phyloP scores from a whole-genome alignment of 768 basidiomycete species.

The Cyathus striatus region DNA sequence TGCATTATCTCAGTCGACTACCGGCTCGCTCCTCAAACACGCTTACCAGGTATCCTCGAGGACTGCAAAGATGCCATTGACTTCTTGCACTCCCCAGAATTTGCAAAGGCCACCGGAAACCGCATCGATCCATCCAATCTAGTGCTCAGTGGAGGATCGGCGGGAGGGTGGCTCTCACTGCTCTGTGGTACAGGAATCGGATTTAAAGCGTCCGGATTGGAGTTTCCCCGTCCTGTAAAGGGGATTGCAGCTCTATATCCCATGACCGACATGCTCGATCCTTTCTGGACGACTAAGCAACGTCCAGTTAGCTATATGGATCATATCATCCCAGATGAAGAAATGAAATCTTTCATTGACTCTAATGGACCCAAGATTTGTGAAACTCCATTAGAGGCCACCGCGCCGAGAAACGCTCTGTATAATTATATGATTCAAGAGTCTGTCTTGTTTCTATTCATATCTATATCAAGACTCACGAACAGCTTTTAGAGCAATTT shows the following conservation, averaged over 20 bases:
- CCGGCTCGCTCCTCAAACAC: conserved; percentile 30
- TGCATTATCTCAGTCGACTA: conserved; percentile 28
- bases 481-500: conserved; percentile 16
- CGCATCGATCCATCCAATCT: conserved; percentile 24
- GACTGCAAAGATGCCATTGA: conserved; percentile 27
- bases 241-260: conserved; percentile 32
- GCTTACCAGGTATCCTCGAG: conserved; percentile 25
- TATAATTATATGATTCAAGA: conserved; percentile 36
- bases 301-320: conserved; percentile 25
- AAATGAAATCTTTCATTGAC: conserved; percentile 24
- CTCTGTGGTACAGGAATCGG: conserved; percentile 30
- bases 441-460: conserved; percentile 12
- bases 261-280: conserved; percentile 27
- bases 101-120: conserved; percentile 17
- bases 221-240: conserved; percentile 16
- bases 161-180: conserved; percentile 31
- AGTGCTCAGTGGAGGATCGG: conserved; percentile 29
- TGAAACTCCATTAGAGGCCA: conserved; percentile 16
- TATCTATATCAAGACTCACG: neutral
- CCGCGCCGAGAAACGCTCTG: conserved; percentile 23
- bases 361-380: conserved; percentile 17
- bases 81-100: conserved; percentile 20
- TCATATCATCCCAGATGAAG: conserved; percentile 18
- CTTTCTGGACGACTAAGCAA: conserved; percentile 30
- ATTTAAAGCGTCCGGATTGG: conserved; percentile 22